Evolutionary conservation across 352 stramenopile species (phyloP), one percentile per base, ranked within the genome.

Genomic region (Phytophthora vignae): DNA sequence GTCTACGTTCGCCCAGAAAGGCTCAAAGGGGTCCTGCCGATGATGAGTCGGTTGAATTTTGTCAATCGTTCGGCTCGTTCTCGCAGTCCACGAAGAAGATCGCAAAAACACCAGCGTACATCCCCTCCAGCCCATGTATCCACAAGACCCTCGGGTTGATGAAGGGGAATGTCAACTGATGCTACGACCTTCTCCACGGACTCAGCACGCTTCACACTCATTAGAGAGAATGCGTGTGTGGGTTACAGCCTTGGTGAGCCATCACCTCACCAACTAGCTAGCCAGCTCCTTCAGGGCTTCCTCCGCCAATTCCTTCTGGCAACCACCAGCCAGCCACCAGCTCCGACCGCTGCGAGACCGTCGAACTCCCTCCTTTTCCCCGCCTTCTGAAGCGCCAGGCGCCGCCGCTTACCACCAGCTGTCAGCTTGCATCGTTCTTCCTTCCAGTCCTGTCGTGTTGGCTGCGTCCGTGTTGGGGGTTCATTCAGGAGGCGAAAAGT

Each of bases 241-340:
- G 85, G 87, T 94, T 89, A 94, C 69, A 90, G 87, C 87, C 87
- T 94, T 92, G 87, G 90, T 80, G 73, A 60, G 73, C 73, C 73
- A 80, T 80, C 73, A 80, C 69, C 73, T 55, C 69, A 77, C 73
- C 73, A 80, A 80, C 73, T 72, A 81, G 74, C 74, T 81, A 78
- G 66, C 74, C 74, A 78, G 63, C 56, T 71, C 74, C 70, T 78
- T 74, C 74, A 76, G 74, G 52, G 61, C 49, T 49, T 59, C 53
- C 14, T 55, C 49, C n/a, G 46, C 46, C 29, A 36, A 36, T 17
- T 53, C 46, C 19, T 53, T 19, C 46, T 9, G 10, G 42, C 15
- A n/a, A 65, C 27, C 56, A 53, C 14, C 14, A 71, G 46, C n/a
- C 60, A 71, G 44, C 54, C 29, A 67, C 48, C 61, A 73, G 40